Base-by-base conservation (phyloP, 129 eudicot genomes). In the Arctium minus region DNA sequence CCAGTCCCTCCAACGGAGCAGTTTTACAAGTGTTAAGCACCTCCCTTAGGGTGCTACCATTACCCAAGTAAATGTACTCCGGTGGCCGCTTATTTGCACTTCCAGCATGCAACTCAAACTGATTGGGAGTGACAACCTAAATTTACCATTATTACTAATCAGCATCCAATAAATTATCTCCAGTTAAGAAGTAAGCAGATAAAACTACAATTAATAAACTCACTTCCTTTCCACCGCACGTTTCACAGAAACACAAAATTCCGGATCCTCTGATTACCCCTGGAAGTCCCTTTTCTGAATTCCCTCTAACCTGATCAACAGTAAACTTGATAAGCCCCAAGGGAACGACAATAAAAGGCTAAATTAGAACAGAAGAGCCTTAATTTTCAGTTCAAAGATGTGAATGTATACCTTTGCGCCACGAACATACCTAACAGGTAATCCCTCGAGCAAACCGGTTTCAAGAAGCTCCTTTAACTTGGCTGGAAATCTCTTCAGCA, bases 51-150 rank as follows among this genome's bases (percentile, higher is more conserved):
- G 90, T 91, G 37, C 81, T 87, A 5, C 99, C 97, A 71, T 96
- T 96, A 73, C 89, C 95, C 90, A 96, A 73, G 72, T 85, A 91
- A 30, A 93, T 85, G 83, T 93, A 93, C 73, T 96, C 99, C 0
- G 99, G 92, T 36, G 99, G 97, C 29, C 97, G 93, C 81, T 90
- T 96, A 82, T 93, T 92, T 10, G 91, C 85, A 93, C 97, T 93
- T 79, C 92, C 91, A 1, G 99, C 99, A 85, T 96, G 99, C 89
- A 91, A 15, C 85, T 93, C 99, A 83, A 96, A 96, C 74, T 88
- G 92, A 77, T 84, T 91, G 44, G 99, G 97, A 13, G 89, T 90
- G 15, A 93, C 88, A 79, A 89, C 88, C 99, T 96, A 77, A 73
- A 83, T 48, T 72, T 1, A 73, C 70, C 65, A 37, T 44, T 8